Evolutionary conservation across 2,329 filamentous ascomycete genomes (phyloP).

Genomic region (Paramyrothecium sp.): DNA sequence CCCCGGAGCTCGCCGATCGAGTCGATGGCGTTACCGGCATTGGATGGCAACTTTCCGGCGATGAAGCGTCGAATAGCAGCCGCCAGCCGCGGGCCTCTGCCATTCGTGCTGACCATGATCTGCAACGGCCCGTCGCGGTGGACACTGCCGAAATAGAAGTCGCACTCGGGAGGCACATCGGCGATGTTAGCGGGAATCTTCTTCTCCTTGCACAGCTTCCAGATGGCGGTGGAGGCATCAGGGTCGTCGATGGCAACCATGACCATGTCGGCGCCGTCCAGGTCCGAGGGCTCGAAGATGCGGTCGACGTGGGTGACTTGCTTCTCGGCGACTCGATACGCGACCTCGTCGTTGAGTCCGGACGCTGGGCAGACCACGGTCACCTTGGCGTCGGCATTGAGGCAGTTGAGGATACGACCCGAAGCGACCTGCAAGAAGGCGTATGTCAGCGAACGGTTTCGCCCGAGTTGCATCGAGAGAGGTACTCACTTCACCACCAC

Average conservation of each 20-base stretch:
- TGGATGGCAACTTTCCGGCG: constrained; percentile 69
- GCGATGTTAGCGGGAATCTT: constrained; percentile 92
- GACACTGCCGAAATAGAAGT: constrained; percentile 97
- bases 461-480: constrained; percentile 10
- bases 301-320: constrained; percentile 82
- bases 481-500: constrained; percentile 80
- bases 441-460: neutral
- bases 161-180: constrained; percentile 93
- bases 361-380: constrained; percentile 78
- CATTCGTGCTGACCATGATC: constrained; percentile 98
- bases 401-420: constrained; percentile 87
- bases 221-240: constrained; percentile 83
- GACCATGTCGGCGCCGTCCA: constrained; percentile 83
- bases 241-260: constrained; percentile 92
- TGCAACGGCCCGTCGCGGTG: constrained; percentile 94
- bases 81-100: constrained; percentile 88
- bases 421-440: constrained; percentile 73
- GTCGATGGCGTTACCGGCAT: constrained; percentile 82
- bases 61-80: constrained; percentile 84
- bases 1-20: constrained; percentile 77
- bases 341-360: constrained; percentile 86
- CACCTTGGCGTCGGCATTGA: constrained; percentile 91
- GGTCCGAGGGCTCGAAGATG: constrained; percentile 80
- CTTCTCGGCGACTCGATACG: constrained; percentile 70
- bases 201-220: constrained; percentile 86